phyloP scores from a whole-genome alignment of 352 stramenopile species.

The Globisporangium megalacanthum region DNA sequence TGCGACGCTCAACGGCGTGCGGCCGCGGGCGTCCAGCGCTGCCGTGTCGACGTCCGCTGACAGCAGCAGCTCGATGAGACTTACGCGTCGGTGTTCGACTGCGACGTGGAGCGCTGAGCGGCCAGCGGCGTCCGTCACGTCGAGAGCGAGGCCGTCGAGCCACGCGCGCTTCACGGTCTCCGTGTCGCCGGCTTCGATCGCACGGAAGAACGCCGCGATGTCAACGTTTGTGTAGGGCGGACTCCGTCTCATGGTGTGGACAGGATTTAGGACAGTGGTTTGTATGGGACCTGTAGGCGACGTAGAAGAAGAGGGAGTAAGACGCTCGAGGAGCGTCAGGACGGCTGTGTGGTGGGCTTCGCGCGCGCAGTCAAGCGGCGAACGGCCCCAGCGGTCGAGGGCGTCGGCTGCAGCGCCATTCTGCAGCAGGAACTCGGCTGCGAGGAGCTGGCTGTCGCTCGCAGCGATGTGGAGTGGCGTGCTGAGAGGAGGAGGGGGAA shows the following conservation, averaged over 20 bases:
- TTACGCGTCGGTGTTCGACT: conserved; percentile 62
- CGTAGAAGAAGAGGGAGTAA: too few relatives aligned
- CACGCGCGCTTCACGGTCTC: conserved; percentile 76
- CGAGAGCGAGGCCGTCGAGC: conserved; percentile 58
- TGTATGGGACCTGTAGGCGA: too few relatives aligned
- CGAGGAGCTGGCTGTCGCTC: conserved; percentile 50
- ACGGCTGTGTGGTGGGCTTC: conserved; percentile 46
- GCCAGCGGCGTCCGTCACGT: conserved; percentile 43
- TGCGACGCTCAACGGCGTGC: conserved; percentile 62
- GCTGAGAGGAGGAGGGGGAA: conserved; percentile 16
- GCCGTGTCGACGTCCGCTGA: conserved; percentile 63
- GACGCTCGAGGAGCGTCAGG: conserved; percentile 37
- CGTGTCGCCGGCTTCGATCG: conserved; percentile 55
- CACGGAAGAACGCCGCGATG: conserved; percentile 44
- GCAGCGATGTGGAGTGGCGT: conserved; percentile 75
- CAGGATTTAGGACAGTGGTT: too few relatives aligned
- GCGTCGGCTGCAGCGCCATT: conserved; percentile 43
- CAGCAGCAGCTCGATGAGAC: conserved; percentile 69
- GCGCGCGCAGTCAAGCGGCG: conserved; percentile 60
- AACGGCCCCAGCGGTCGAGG: conserved; percentile 66
- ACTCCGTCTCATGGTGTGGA: too few relatives aligned
- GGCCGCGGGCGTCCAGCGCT: conserved; percentile 44
- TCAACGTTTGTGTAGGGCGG: conserved; percentile 28
- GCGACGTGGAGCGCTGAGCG: conserved; percentile 74
- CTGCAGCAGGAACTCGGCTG: conserved; percentile 58